These are phyloP conservation scores for Tetradesmus obliquus DNA, from an alignment of 139 green algal species.

Conservation along the genomic window DNA sequence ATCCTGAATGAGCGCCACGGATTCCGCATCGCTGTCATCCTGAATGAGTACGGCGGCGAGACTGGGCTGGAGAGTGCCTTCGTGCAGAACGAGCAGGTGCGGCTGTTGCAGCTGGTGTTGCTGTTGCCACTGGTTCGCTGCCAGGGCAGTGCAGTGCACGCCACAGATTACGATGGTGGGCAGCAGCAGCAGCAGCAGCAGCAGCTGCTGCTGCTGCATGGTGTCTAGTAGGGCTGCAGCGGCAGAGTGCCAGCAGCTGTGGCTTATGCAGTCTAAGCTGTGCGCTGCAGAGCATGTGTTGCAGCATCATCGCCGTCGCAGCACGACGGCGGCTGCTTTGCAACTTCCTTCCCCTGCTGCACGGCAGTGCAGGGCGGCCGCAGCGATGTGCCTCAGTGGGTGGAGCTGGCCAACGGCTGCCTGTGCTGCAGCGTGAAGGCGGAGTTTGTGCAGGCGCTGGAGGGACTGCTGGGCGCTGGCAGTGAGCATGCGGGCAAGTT, in stretches of 20 bases:
- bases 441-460: slow-evolving; percentile 83
- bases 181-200: background rate
- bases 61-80: slow-evolving; percentile 86
- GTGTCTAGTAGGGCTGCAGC: background rate
- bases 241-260: background rate
- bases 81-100: slow-evolving; percentile 70
- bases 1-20: slow-evolving; percentile 83
- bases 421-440: slow-evolving; percentile 97
- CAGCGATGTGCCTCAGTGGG: slow-evolving; percentile 80
- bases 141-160: no score
- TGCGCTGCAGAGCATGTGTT: background rate
- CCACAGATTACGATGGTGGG: background rate
- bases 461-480: slow-evolving; percentile 48
- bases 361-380: slow-evolving; percentile 6
- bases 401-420: slow-evolving; percentile 98
- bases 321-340: background rate
- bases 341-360: background rate
- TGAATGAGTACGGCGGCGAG: slow-evolving; percentile 92
- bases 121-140: background rate
- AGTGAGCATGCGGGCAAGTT: slow-evolving; percentile 55
- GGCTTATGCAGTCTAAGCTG: background rate
- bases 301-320: background rate
- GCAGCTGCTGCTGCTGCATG: background rate
- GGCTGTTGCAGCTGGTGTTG: background rate
- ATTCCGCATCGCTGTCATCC: slow-evolving; percentile 87